Percentiles rank a stretch among this genome's conserved stretches.
Evolutionary conservation across 352 stramenopile genomes (phyloP).

Genomic region (Globisporangium ultimum): DNA sequence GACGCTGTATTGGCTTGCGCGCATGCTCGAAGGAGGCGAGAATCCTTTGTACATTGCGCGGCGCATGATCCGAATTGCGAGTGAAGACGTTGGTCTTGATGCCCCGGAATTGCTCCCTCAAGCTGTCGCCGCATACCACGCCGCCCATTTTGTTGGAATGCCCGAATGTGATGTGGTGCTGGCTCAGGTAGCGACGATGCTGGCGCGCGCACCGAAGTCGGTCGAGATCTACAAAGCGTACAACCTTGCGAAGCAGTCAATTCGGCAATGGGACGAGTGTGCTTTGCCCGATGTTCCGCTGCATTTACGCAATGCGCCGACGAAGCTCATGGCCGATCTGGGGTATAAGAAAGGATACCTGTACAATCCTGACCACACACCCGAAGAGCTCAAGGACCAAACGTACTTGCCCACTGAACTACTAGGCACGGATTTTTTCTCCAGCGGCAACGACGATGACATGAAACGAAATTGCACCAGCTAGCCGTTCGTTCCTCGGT

Average conservation of each 20-base stretch:
- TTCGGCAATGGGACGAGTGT: constrained; percentile 49
- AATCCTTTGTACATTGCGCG: constrained; percentile 79
- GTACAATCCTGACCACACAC: constrained; percentile 77
- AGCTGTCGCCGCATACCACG: constrained; percentile 67
- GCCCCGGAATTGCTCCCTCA: constrained; percentile 66
- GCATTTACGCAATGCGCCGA: constrained; percentile 81
- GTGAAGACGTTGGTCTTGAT: constrained; percentile 79
- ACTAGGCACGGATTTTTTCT: constrained; percentile 58
- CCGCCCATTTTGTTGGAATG: constrained; percentile 78
- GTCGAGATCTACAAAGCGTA: constrained; percentile 84
- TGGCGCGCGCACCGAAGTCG: constrained; percentile 81
- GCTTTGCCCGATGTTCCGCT: constrained; percentile 71
- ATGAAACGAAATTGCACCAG: too few species aligned
- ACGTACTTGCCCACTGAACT: constrained; percentile 81
- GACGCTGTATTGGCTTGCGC: constrained; percentile 80
- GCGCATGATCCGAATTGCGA: constrained; percentile 81
- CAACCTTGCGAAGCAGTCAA: constrained; percentile 68
- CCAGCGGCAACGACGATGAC: not conserved
- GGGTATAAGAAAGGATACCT: constrained; percentile 79
- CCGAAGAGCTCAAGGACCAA: constrained; percentile 68
- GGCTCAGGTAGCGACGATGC: constrained; percentile 70
- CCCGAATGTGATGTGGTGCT: constrained; percentile 84
- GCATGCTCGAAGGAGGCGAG: constrained; percentile 86
- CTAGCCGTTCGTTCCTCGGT: too few species aligned
- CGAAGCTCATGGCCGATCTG: constrained; percentile 71